Base-by-base conservation (phyloP, 202 grass and related monocot genomes). In the Setaria viridis region DNA sequence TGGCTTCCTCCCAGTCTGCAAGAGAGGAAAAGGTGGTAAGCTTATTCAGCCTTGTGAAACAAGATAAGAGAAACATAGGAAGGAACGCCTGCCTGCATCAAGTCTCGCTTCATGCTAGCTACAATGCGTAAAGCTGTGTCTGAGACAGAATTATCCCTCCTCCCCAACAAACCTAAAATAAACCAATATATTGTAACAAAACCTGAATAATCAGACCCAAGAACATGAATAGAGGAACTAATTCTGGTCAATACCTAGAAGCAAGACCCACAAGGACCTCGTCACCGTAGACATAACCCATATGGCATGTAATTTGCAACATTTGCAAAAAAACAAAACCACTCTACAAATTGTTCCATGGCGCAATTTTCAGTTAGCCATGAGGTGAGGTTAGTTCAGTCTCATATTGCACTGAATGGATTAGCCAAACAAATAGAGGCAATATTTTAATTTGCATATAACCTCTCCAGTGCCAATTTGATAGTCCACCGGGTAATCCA, bases 71-170 rank as follows among this genome's bases (percentile, higher is more conserved):
- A 63, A 65, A 54, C 20, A 42, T 66, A 81, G 17, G 19, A 77
- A 34, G 46, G 70, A 85, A 87, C 71, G 16, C 85, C 92, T 87
- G 53, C 95, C 91, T 95, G 93, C 91, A 98, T 98, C 95, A 93
- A 98, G 67, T 98, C 95, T 77, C 91, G 87, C 76, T 95, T 98
- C 95, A 98, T 98, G 70, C 95, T 94, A 74, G 95, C 93, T 86
- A 95, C 37, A 63, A 98, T 92, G 53, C 90, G 91, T 77, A 98
- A 88, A 88, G 95, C 93, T 15, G 88, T 91, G 47, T 89, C 82
- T 50, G 95, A 91, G 49, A 98, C 76, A 37, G 82, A 76, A 82
- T 94, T 94, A 57, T 98, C 70, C 82, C 89, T 98, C 87, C 21
- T 63, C 6, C 88, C 72, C 63, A 95, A 76, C 81, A 98, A 90